phyloP scores from a whole-genome alignment of 805 yeast species.

The Candida lessepsii region DNA sequence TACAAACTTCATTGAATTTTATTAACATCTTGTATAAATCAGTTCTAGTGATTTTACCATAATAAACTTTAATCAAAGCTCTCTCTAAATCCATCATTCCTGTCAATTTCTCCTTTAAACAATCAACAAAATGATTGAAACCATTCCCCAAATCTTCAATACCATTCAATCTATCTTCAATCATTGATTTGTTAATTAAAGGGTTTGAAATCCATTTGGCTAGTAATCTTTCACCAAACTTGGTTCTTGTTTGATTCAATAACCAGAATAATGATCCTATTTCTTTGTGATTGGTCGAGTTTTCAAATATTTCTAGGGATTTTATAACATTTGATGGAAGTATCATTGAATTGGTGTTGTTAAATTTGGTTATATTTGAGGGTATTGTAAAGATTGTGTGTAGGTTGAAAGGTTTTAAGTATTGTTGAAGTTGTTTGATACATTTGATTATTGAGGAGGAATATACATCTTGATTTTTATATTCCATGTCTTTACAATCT shows the following conservation, averaged over 20 bases:
- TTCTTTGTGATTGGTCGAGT: constrained; percentile 52
- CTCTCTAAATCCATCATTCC: constrained; percentile 31
- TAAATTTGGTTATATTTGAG: constrained; percentile 53
- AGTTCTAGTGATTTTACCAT: constrained; percentile 33
- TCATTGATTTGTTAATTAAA: constrained; percentile 49
- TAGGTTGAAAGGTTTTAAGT: constrained; percentile 64
- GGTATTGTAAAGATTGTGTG: constrained; percentile 53
- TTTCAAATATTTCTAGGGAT: constrained; percentile 72
- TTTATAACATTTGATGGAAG: constrained; percentile 64
- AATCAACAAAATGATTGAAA: constrained; percentile 34
- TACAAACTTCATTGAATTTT: constrained; percentile 27
- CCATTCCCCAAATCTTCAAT: constrained; percentile 30
- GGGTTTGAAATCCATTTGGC: constrained; percentile 78
- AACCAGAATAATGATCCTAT: constrained; percentile 79
- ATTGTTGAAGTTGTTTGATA: constrained; percentile 47
- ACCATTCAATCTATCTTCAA: constrained; percentile 64
- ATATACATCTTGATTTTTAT: too few species aligned
- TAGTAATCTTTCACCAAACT: constrained; percentile 68
- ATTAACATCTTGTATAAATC: constrained; percentile 32
- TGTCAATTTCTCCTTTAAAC: constrained; percentile 23
- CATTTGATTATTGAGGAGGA: constrained; percentile 28
- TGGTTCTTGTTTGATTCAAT: constrained; percentile 75
- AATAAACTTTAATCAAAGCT: constrained; percentile 37
- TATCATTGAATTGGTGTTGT: constrained; percentile 49
- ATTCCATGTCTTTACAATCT: too few species aligned